phyloP scores from a whole-genome alignment of 163 green algal genomes.

The Scenedesmus sp. region DNA sequence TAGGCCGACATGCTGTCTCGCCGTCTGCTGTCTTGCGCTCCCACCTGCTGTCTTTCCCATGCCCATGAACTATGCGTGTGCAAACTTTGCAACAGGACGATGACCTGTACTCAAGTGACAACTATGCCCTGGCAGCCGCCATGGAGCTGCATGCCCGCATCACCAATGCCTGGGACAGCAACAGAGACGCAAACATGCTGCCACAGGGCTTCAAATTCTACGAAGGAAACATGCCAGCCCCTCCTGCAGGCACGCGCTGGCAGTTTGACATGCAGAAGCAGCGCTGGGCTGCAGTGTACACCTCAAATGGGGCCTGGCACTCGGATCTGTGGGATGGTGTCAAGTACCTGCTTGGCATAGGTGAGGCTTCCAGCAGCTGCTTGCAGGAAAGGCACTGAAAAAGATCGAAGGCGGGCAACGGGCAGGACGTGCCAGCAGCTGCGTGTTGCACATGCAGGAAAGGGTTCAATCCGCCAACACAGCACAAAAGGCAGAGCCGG shows the following conservation, averaged over 20 bases:
- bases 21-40: no score
- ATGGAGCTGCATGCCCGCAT: slow-evolving; percentile 51
- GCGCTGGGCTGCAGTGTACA: neutral
- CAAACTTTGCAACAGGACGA: slow-evolving; percentile 2
- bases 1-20: no score
- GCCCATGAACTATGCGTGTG: no score
- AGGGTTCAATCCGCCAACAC: no score
- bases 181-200: neutral
- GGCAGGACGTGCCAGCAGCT: no score
- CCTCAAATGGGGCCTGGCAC: neutral
- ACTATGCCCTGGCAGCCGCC: slow-evolving; percentile 24
- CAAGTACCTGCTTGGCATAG: slow-evolving; percentile 42
- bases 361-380: neutral
- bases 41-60: neutral
- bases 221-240: neutral
- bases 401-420: no score
- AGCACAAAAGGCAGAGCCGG: no score
- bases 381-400: neutral
- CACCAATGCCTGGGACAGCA: neutral
- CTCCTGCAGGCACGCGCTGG: neutral
- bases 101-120: slow-evolving; percentile 26
- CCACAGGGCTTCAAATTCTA: slow-evolving; percentile 40
- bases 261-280: slow-evolving; percentile 35
- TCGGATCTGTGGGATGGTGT: neutral
- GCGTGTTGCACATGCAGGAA: no score